Base-by-base conservation (phyloP, 176 grass and related monocot genomes). In the Paspalum notatum region DNA sequence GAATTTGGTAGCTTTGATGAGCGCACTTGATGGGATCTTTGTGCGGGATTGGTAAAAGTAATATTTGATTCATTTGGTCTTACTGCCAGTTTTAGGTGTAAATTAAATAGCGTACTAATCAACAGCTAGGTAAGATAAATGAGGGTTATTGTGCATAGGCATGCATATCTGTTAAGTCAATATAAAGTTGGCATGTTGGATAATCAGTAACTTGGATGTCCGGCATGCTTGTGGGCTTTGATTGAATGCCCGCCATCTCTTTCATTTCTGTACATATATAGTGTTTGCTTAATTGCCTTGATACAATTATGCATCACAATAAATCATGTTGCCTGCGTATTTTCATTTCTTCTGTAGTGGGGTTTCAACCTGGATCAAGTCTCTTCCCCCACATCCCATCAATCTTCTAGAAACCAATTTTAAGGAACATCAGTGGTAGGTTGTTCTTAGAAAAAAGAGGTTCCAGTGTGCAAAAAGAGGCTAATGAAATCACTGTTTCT, bases 101-200 rank as follows among this genome's bases (percentile, higher is more conserved):
- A 60, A 24, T 60, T 50, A 65, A 16, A 39, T 60, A 61, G 12
- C 18, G 40, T 56, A 38, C 22, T 18, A 59, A 13, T 37, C 64
- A 18, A 54, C 40, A 75, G 20, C 40, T 17, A 70, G 66, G 17
- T 75, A 66, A 50, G 40, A 47, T 26, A 47, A 3, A 48, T 6
- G 10, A 50, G 15, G 41, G 4, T 43, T 26, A 20, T 68, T 39
- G 26, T 49, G 4, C 45, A 21, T 57, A 84, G 62, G 17, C 43
- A 44, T 37, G 43, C 38, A 4, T 62, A 25, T 27, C 56, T 78
- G 54, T 24, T 62, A 8, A 62, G 12, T 70, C 42, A 2, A 13
- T 71, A 25, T 49, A 69, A 52, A 71, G 45, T 41, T 84, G 72
- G 4, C 46, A 42, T 69, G 26, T 76, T 63, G 51, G 51, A 47